phyloP scores from a whole-genome alignment of 1,284 basidiomycete species.

The Kalmanozyma brasiliensis region DNA sequence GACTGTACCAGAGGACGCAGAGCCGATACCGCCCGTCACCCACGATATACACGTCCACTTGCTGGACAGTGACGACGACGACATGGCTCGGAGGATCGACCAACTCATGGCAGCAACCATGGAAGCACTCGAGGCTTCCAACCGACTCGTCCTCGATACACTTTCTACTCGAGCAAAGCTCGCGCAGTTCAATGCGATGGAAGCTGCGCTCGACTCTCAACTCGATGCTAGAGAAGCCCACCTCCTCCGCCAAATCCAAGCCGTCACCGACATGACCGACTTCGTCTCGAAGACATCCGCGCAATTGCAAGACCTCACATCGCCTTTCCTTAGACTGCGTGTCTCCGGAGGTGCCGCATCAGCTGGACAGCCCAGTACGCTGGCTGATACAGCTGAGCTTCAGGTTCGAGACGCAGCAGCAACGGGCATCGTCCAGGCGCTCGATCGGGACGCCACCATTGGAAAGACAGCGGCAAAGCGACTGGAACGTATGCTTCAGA shows the following conservation, averaged over 20 bases:
- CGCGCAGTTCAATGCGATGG: conserved; percentile 40
- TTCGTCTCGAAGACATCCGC: conserved; percentile 34
- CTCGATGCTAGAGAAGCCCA: conserved; percentile 32
- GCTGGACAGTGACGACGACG: conserved; percentile 7
- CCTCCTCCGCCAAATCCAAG: conserved; percentile 35
- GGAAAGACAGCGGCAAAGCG: conserved; percentile 57
- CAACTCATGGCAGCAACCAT: conserved; percentile 44
- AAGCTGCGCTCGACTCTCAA: conserved; percentile 38
- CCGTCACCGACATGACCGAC: conserved; percentile 39
- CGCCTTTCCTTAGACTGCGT: neutral
- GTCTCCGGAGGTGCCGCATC: conserved; percentile 13
- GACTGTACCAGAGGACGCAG: neutral
- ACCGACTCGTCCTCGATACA: conserved; percentile 36
- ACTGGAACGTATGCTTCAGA: conserved; percentile 50
- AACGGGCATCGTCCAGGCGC: conserved; percentile 41
- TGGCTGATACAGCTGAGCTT: conserved; percentile 28
- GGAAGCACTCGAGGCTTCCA: conserved; percentile 44
- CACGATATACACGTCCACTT: neutral
- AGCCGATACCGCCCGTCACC: neutral
- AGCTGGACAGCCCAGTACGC: conserved; percentile 12
- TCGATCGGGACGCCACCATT: conserved; percentile 52
- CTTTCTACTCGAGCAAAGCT: conserved; percentile 41
- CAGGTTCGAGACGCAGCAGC: conserved; percentile 22
- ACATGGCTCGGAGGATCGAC: conserved; percentile 26
- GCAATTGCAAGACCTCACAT: conserved; percentile 26